Base-by-base conservation (phyloP, 2,329 filamentous ascomycete genomes). In the Trichophyton verrucosum region DNA sequence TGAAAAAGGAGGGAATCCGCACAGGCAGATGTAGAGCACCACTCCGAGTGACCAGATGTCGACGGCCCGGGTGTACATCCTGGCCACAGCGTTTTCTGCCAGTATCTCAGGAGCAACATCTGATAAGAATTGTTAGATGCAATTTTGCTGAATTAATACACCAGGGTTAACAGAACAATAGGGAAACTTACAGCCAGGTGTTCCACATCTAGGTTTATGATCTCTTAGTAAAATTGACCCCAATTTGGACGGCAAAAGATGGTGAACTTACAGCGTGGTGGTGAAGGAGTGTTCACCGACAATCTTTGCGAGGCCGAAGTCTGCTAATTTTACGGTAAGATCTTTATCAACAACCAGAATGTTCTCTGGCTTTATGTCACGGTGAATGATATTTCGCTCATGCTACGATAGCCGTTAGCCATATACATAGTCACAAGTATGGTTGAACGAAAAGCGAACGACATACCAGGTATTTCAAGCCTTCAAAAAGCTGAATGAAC, bases 251-350 rank as follows among this genome's bases (percentile, higher is more conserved):
- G 15, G 36, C 27, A 49, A 38, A 13, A 17, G 27, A 20, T 15
- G 20, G 30, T 20, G 51, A 63, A 74, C 79, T 71, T 74, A 94
- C 64, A 99, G 78, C 0, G 94, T 97, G 0, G 91, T 96, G 1
- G 94, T 97, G 71, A 99, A 99, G 0, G 92, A 96, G 71, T 96
- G 91, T 72, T 99, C 94, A 64, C 95, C 95, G 66, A 99, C 96
- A 66, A 99, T 97, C 76, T 99, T 99, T 47, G 94, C 92, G 42
- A 99, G 81, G 53, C 94, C 94, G 74, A 99, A 99, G 74, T 99
- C 94, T 20, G 91, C 94, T 63, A 99, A 77, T 75, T 99, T 99
- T 65, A 96, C 86, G 62, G 86, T 86, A 30, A 96, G 77, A 38
- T 94, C 81, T 69, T 89, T 90, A 74, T 96, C 90, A 3, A 87